Evolutionary conservation across 805 yeast species (phyloP), one percentile per base, ranked within the genome.

Genomic region (Torulaspora indica): DNA sequence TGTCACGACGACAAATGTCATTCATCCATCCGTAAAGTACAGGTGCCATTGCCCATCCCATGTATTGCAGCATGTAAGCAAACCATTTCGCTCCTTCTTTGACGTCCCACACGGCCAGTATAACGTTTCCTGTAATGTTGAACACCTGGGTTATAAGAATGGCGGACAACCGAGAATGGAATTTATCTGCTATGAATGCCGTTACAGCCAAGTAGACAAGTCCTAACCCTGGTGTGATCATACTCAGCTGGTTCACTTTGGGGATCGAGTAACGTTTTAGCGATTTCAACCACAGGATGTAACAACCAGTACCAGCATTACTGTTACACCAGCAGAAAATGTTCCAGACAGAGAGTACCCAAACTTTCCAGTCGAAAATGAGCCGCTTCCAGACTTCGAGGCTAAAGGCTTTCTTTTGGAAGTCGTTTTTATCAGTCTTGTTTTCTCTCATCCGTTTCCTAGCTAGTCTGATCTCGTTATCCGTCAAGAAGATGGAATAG

Each of bases 1-100:
- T 70, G 51, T 78, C 78, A 34, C 73, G 68, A 37, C 82, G 68
- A 43, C 78, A 73, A 30, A 78, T 77, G 58, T 76, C 81, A 50
- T 76, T 76, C 42, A 73, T 74, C 81, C 82, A 78, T 13, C 78
- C 70, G 56, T 78, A 79, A 12, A 77, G 58, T 0, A 75, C 78
- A 0, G 82, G 78, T 1, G 83, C 81, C 73, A 74, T 74, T 8
- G 82, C 78, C 76, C 79, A 73, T 6, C 80, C 81, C 45, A 74
- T 71, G 57, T 76, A 78, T 47, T 74, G 79, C 32, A 77, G 58
- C 54, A 76, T 69, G 62, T 71, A 79, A 1, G 80, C 84, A 63
- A 76, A 78, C 81, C 82, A 77, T 53, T 76, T 78, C 4, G 78
- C 79, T 7, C 70, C 52, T 51, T 75, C 76, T 2, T 75, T 69